Conservation (phyloP, 164 flowering plant species). For the Vitis rotundifolia region DNA sequence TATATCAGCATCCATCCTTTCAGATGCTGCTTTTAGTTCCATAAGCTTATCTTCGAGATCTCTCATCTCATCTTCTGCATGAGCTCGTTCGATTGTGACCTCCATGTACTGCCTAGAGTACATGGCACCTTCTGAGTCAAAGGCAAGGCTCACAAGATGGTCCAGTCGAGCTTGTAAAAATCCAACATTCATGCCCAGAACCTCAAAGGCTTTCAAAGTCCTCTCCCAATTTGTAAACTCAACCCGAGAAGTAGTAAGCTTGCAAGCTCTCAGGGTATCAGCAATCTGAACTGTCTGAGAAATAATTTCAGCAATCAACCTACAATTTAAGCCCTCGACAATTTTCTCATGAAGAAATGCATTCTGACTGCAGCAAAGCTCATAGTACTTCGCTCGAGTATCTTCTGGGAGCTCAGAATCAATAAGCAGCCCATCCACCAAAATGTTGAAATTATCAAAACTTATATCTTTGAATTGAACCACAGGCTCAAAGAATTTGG, state of each 20-base stretch:
- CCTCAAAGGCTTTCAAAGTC: slow-evolving; percentile 45
- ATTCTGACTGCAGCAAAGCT: slow-evolving; percentile 43
- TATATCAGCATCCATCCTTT: slow-evolving; percentile 24
- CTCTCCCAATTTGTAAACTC: slow-evolving; percentile 45
- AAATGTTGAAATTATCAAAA: slow-evolving; percentile 31
- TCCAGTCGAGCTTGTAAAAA: slow-evolving; percentile 42
- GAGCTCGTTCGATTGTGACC: slow-evolving; percentile 24
- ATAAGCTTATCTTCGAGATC: slow-evolving; percentile 35
- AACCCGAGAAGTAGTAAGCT: slow-evolving; percentile 27
- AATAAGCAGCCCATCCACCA: slow-evolving; percentile 31
- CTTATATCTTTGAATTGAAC: slow-evolving; percentile 29
- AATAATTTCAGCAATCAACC: slow-evolving; percentile 34
- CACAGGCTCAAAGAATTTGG: slow-evolving; percentile 15
- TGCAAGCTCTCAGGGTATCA: slow-evolving; percentile 43
- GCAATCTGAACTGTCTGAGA: slow-evolving; percentile 43
- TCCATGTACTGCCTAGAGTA: slow-evolving; percentile 30
- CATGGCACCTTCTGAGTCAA: slow-evolving; percentile 32
- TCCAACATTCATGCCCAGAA: slow-evolving; percentile 57
- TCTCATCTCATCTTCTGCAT: slow-evolving; percentile 21
- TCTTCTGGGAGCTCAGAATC: slow-evolving; percentile 38
- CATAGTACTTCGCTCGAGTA: slow-evolving; percentile 30
- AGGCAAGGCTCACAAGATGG: slow-evolving; percentile 29
- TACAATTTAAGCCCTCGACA: slow-evolving; percentile 26
- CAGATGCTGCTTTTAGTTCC: slow-evolving; percentile 26
- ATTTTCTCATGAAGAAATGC: slow-evolving; percentile 39